Conservation (phyloP, 2,329 filamentous ascomycete genomes). For the Conoideocrella luteorostrata region DNA sequence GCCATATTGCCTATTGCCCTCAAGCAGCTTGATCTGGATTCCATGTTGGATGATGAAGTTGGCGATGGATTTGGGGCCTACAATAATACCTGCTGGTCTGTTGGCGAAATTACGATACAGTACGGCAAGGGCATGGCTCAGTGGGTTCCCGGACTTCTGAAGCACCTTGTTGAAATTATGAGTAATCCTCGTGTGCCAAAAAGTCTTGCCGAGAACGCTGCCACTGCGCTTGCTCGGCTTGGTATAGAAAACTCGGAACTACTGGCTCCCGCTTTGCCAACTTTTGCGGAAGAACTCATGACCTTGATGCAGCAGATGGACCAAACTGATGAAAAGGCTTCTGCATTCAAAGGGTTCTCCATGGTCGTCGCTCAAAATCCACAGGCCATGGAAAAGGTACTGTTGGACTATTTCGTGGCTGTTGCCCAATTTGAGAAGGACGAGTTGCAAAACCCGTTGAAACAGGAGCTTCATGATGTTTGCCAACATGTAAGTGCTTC, state of each 20-base stretch:
- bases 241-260: slow-evolving; percentile 72
- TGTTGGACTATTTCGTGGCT: slow-evolving; percentile 74
- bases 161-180: slow-evolving; percentile 74
- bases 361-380: slow-evolving; percentile 80
- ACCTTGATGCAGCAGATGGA: slow-evolving; percentile 76
- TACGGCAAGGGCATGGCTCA: slow-evolving; percentile 68
- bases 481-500: slow-evolving; percentile 64
- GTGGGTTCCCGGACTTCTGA: slow-evolving; percentile 70
- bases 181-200: slow-evolving; percentile 78
- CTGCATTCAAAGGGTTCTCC: slow-evolving; percentile 86
- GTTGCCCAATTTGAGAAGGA: slow-evolving; percentile 74
- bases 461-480: slow-evolving; percentile 60
- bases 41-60: slow-evolving; percentile 69
- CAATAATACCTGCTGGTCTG: slow-evolving; percentile 98
- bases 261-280: slow-evolving; percentile 70
- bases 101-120: slow-evolving; percentile 83
- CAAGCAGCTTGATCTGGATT: slow-evolving; percentile 77
- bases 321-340: slow-evolving; percentile 88
- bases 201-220: slow-evolving; percentile 87
- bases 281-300: slow-evolving; percentile 78
- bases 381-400: slow-evolving; percentile 79
- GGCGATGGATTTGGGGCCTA: slow-evolving; percentile 86
- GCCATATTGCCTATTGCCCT: slow-evolving; percentile 76
- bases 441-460: slow-evolving; percentile 51
- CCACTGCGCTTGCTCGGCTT: slow-evolving; percentile 82